These are phyloP conservation scores for Botrytis elliptica DNA, from an alignment of 2,329 filamentous ascomycete genomes.

Conservation along the genomic window DNA sequence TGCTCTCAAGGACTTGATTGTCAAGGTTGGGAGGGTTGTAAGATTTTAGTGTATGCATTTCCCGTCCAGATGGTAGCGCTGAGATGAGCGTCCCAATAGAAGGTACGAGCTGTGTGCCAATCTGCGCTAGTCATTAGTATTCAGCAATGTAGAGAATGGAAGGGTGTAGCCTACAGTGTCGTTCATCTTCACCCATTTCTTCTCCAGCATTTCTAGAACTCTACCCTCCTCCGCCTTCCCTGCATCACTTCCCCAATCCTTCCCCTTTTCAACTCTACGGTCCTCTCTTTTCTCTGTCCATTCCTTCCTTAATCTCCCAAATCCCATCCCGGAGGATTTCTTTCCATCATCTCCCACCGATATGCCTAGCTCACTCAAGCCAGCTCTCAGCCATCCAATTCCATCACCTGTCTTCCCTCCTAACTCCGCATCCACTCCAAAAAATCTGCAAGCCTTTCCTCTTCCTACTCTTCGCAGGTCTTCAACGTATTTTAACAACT, in stretches of 20 bases:
- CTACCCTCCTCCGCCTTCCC: constrained; percentile 81
- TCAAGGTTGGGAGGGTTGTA: constrained; percentile 67
- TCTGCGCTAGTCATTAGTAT: constrained; percentile 46
- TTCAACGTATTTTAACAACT: constrained; percentile 69
- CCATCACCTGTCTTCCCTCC: constrained; percentile 78
- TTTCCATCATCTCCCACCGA: constrained; percentile 50
- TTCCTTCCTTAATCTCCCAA: constrained; percentile 68
- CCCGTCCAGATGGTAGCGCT: constrained; percentile 82
- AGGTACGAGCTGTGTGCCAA: constrained; percentile 78
- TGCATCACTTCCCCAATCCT: constrained; percentile 76
- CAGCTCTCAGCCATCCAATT: constrained; percentile 83
- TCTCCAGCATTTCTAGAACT: constrained; percentile 81
- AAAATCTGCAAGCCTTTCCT: constrained; percentile 84
- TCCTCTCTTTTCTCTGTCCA: constrained; percentile 79
- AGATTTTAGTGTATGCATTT: constrained; percentile 72
- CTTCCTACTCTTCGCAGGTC: constrained; percentile 73
- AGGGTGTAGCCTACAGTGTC: constrained; percentile 65
- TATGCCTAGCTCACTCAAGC: constrained; percentile 71
- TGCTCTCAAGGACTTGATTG: constrained; percentile 59
- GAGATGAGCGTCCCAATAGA: constrained; percentile 68
- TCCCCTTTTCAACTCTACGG: constrained; percentile 70
- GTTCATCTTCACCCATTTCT: constrained; percentile 90
- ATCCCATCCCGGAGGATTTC: constrained; percentile 49
- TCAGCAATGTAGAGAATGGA: not conserved
- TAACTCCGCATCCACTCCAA: constrained; percentile 85